Base-by-base conservation (phyloP, 1,284 basidiomycete genomes). In the Pulchroboletus neoregius region DNA sequence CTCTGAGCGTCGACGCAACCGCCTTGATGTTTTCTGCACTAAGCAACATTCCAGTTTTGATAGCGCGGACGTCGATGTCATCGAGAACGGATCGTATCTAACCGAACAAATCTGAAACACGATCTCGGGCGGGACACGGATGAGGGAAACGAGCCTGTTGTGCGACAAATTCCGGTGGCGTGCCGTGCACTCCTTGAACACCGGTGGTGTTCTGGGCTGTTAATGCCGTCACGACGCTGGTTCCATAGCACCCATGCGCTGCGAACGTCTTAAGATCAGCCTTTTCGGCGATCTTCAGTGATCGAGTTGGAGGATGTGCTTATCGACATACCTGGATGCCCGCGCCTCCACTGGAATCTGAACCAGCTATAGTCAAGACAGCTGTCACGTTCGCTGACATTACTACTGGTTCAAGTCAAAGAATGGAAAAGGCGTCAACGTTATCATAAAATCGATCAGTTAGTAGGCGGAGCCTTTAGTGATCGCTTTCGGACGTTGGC, bases 171-270 rank as follows among this genome's bases (percentile, higher is more conserved):
- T 75, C 73, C 0, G 84, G 75, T 0, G 87, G 83, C 2, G 76
- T 63, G 2, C 79, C 71, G 53, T 87, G 79, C 0, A 92, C 74
- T 2, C 68, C 84, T 51, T 89, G 80, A 0, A 97, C 93, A 5
- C 92, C 93, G 0, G 68, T 74, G 0, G 94, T 96, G 65, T 96
- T 96, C 64, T 98, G 94, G 0, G 94, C 90, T 0, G 91, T 94
- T 38, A 97, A 66, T 0, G 92, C 93, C 0, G 94, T 96, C 45
- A 95, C 71, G 4, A 84, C 91, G 48, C 84, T 89, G n/a, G 88
- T 77, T 15, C 91, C 94, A 61, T 94, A 96, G 57, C 87, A 89
- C 26, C 76, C 76, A 23, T 88, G 77, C 0, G 90, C 84, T 2
- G 87, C 81, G 54, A 91, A 86, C 1, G 89, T 90, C 68, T 91